Evolutionary conservation across 805 yeast species (phyloP), one percentile per base, ranked within the genome.

Genomic region (Zygosaccharomyces kombuchaensis): DNA sequence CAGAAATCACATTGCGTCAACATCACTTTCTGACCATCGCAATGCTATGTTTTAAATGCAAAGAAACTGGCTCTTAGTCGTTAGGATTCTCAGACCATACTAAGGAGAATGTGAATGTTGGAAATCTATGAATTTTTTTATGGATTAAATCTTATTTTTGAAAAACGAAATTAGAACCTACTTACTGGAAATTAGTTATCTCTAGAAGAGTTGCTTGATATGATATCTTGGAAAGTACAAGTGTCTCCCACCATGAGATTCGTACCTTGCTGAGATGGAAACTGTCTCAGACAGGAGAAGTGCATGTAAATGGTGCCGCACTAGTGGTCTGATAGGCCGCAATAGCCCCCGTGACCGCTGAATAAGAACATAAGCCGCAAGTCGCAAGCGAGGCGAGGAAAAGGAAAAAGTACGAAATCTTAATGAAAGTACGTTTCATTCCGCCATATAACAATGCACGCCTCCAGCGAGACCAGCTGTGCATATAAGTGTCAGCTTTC

Each of bases 401-500:
- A 23, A 67, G 67, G 7, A 66, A 53, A 52, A 61, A 55, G 35
- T 65, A 46, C 5, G 51, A 44, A 22, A 59, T 10, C 17, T 63
- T 53, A 38, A 56, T 41, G 40, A 46, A 38, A 13, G 48, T 31
- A 45, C 64, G 58, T 43, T 45, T 40, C 35, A 39, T 29, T 46
- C 57, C 57, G 19, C 63, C 59, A 16, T 48, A 46, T 27, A 34
- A 34, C 32, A 56, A 31, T 6, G 60, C 70, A 39, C 71, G 65
- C 45, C 44, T 52, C 70, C 70, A 66, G 35, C 73, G 66, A 14
- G 71, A 60, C 47, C 44, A 46, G 45, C 46, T 48, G 50, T 36
- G 48, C 43, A 32, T 30, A 30, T 45, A 48, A 5, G 52, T 41
- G 39, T 48, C 52, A 35, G 43, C 46, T 35, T 42, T 41, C 19